Percentiles rank a stretch among this genome's conserved stretches.
Evolutionary conservation across 139 green algal genomes (phyloP).

Genomic region (Ulvella scutata): DNA sequence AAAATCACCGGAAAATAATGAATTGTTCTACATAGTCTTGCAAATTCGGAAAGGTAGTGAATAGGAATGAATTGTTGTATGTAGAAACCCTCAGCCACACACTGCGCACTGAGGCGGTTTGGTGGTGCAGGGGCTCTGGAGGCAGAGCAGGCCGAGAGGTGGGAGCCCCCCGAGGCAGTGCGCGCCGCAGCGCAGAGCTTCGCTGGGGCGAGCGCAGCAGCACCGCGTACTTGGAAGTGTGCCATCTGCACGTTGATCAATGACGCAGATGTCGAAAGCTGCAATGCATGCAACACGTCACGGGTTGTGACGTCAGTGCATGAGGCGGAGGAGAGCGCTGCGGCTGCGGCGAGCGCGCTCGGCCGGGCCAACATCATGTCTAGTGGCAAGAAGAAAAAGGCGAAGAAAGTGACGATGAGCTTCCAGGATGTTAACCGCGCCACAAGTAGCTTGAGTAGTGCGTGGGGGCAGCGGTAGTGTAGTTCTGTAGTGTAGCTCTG

Average conservation of each 20-base stretch:
- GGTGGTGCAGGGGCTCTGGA: too few relatives aligned
- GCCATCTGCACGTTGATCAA: background rate
- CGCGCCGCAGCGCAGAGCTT: background rate
- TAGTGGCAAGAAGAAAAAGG: background rate
- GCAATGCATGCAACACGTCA: background rate
- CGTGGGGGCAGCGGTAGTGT: background rate
- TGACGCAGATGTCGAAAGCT: background rate
- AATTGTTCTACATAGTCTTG: too few relatives aligned
- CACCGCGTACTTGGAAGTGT: background rate
- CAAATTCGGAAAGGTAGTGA: too few relatives aligned
- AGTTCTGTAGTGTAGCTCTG: too few relatives aligned
- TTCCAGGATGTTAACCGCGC: background rate
- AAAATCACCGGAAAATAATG: too few relatives aligned
- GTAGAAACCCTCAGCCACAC: too few relatives aligned
- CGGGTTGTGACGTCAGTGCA: background rate
- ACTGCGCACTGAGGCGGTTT: too few relatives aligned
- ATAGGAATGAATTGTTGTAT: too few relatives aligned
- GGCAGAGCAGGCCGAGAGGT: background rate
- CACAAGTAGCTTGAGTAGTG: background rate
- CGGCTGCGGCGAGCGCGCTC: background rate
- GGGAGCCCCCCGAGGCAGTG: background rate
- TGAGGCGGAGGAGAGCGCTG: background rate
- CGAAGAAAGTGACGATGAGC: background rate
- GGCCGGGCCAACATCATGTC: background rate
- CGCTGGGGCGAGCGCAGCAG: too few relatives aligned